Percentiles rank a stretch among this genome's conserved stretches.
These are phyloP conservation scores for Gnaphalium uliginosum DNA, from an alignment of 129 eudicot genomes.

Conservation along the genomic window DNA sequence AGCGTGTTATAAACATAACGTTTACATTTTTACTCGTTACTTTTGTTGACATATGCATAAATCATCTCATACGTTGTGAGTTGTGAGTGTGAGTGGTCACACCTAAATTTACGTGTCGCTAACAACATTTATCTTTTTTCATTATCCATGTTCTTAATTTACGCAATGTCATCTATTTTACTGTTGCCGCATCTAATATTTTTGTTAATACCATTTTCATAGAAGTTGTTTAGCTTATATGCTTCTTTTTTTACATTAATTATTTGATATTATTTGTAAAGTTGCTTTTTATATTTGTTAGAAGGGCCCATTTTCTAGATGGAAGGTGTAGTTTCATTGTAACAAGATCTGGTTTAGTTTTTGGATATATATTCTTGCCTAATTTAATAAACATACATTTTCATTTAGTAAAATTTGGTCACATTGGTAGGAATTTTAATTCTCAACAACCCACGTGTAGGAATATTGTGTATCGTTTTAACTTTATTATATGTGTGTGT, in stretches of 20 bases:
- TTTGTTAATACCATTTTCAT: background rate
- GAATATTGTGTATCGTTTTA: background rate
- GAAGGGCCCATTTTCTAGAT: slow-evolving; percentile 6
- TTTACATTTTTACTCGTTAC: too few relatives aligned
- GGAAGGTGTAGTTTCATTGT: slow-evolving; percentile 25
- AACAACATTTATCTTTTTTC: background rate
- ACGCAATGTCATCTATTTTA: background rate
- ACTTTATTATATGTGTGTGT: background rate
- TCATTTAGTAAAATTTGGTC: slow-evolving; percentile 11
- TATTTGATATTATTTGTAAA: background rate
- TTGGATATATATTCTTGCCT: slow-evolving; percentile 16
- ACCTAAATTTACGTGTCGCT: background rate
- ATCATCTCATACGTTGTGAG: too few relatives aligned
- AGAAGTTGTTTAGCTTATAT: background rate
- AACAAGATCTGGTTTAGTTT: slow-evolving; percentile 24
- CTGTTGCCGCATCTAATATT: background rate
- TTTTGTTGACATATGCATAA: too few relatives aligned
- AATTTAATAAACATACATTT: background rate
- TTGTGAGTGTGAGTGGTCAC: too few relatives aligned
- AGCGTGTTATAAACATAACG: too few relatives aligned
- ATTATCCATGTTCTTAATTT: too few relatives aligned
- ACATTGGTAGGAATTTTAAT: slow-evolving; percentile 21
- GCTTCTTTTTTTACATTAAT: background rate
- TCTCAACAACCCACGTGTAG: slow-evolving; percentile 37
- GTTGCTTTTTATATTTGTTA: background rate